These are phyloP conservation scores for Neurospora sp. DNA, from an alignment of 495 filamentous ascomycete genomes.

Conservation along the genomic window DNA sequence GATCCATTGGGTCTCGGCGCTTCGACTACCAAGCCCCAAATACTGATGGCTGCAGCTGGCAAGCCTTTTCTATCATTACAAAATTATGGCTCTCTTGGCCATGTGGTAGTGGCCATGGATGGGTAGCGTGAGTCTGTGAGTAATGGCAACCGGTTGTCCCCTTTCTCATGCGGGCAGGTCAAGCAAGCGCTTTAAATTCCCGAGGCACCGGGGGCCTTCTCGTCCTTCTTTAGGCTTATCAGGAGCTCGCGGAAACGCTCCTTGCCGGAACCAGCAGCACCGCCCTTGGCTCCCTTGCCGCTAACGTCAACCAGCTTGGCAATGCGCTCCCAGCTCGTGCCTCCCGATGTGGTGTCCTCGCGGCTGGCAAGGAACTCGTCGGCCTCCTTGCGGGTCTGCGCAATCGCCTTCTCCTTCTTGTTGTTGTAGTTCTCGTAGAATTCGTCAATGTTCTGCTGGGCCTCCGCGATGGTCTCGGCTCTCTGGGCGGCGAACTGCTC, in stretches of 20 bases:
- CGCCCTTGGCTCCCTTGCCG: slow-evolving; percentile 80
- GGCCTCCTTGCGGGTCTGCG: slow-evolving; percentile 80
- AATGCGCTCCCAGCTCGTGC: slow-evolving; percentile 97
- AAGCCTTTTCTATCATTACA: neutral
- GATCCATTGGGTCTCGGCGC: neutral
- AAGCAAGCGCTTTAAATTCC: slow-evolving; percentile 35
- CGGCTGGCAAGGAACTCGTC: slow-evolving; percentile 82
- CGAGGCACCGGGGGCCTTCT: slow-evolving; percentile 81
- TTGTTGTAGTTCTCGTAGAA: slow-evolving; percentile 99
- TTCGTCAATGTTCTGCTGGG: slow-evolving; percentile 85
- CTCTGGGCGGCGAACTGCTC: slow-evolving; percentile 70
- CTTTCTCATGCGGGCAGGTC: neutral
- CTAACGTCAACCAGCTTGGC: slow-evolving; percentile 92
- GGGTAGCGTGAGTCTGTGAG: neutral
- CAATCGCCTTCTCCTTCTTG: slow-evolving; percentile 84
- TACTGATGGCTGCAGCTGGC: neutral
- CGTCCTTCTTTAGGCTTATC: slow-evolving; percentile 80
- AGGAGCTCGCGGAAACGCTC: slow-evolving; percentile 90
- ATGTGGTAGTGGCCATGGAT: neutral
- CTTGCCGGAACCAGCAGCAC: slow-evolving; percentile 81
- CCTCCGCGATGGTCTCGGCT: slow-evolving; percentile 69
- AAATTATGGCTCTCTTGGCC: neutral
- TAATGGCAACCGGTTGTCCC: neutral
- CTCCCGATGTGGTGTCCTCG: slow-evolving; percentile 85
- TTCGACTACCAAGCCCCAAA: neutral